A percentile compares a stretch with the other conserved stretches of the same genome.
These are phyloP conservation scores for Quercus gilva DNA, from an alignment of 306 rosid genomes.

Conservation along the genomic window DNA sequence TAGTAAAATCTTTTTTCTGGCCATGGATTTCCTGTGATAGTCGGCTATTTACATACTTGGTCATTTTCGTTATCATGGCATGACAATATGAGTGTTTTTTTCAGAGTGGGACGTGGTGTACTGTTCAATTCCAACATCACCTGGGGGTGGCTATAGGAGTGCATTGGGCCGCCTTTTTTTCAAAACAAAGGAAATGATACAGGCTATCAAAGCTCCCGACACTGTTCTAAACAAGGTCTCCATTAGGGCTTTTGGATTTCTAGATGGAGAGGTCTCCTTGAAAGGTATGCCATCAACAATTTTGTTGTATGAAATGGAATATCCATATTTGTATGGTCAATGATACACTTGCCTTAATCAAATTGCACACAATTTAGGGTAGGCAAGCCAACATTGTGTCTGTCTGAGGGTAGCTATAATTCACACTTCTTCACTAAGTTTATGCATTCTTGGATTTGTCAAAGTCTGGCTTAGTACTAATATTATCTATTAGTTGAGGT, in stretches of 20 bases:
- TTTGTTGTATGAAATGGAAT: conserved; percentile 9
- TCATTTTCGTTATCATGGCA: too few relatives aligned
- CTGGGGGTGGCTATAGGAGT: conserved; percentile 94
- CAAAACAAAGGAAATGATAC: conserved; percentile 85
- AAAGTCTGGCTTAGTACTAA: too few relatives aligned
- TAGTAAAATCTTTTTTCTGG: not conserved
- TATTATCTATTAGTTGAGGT: too few relatives aligned
- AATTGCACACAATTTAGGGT: too few relatives aligned
- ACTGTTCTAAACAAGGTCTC: conserved; percentile 70
- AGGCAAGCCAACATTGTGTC: too few relatives aligned
- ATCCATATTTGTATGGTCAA: not conserved
- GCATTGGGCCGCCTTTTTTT: conserved; percentile 72
- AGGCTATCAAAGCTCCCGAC: conserved; percentile 83
- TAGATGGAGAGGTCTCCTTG: conserved; percentile 79
- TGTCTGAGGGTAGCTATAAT: too few relatives aligned
- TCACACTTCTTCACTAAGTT: too few relatives aligned
- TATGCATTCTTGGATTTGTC: too few relatives aligned
- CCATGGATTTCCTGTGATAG: not conserved
- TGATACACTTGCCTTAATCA: not conserved
- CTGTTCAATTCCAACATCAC: conserved; percentile 88
- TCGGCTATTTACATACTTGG: not conserved
- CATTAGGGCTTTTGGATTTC: conserved; percentile 64
- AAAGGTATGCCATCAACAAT: conserved; percentile 46
- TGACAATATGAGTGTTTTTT: not conserved
- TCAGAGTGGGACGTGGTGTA: conserved; percentile 91